Base-by-base conservation (phyloP, 2,329 filamentous ascomycete species). In the Talaromyces albobiverticillius region DNA sequence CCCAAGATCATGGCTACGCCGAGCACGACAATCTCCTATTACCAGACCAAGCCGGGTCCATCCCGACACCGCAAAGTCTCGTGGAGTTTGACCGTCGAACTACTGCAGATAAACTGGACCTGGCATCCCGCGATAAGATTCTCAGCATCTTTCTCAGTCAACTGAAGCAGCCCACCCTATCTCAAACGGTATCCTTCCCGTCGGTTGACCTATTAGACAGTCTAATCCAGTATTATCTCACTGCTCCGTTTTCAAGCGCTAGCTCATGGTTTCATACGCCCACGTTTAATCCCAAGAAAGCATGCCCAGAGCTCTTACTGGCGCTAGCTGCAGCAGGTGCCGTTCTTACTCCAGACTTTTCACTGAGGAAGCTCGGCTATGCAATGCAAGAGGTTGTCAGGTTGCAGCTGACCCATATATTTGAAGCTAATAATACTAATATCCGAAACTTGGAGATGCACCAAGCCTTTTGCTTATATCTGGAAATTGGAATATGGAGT, bases 401-500 rank as follows among this genome's bases (percentile, higher is more conserved):
- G 6, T 36, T 58, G 16, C 55, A 62, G 2, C 43, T 67, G 7
- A 57, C 59, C 4, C 16, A 26, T 2, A 50, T 55, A 60, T 71
- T 70, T 58, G 72, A 75, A 34, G 53, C 58, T 1, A 64, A 73
- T 29, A 74, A 74, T 31, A 59, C 61, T 1, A 51, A 59, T 0
- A 66, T 64, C 0, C 58, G 71, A 20, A 62, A 71, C 8, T 60
- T 73, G 1, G 61, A 69, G 6, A 57, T 68, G 0, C 60, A 64
- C 0, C 71, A 74, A 51, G 67, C 67, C 1, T 73, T 64, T 34
- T 59, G 69, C n/a, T 62, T 74, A 9, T 60, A 53, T 11, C 61
- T 74, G 1, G 64, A 73, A n/a, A 59, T 67, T 13, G 62, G 61
- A 16, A 45, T 74, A 0, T 74, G 72, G 71, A 72, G 70, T 43